Evolutionary conservation across 257 asterid genomes (phyloP).

Genomic region (Mitragyna speciosa): DNA sequence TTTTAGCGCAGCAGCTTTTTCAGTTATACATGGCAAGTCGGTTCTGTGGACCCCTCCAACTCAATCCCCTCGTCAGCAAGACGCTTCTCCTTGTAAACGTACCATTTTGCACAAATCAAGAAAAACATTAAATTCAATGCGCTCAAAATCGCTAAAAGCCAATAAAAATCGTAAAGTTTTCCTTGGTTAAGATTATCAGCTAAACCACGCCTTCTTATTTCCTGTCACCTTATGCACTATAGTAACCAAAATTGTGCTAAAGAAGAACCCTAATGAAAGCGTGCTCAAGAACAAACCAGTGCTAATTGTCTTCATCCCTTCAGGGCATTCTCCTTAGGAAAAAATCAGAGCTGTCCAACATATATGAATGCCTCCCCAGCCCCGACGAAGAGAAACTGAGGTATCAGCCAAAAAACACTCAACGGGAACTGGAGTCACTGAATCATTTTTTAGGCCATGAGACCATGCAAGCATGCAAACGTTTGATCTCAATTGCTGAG

Average conservation of each 20-base stretch:
- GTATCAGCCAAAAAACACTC: constrained; percentile 65
- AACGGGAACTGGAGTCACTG: constrained; percentile 26
- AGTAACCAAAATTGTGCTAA: constrained; percentile 63
- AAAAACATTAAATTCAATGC: constrained; percentile 48
- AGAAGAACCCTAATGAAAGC: constrained; percentile 65
- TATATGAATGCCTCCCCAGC: constrained; percentile 87
- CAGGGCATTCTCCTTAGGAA: constrained; percentile 67
- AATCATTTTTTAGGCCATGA: constrained; percentile 32
- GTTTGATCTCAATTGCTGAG: constrained; percentile 47
- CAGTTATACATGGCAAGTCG: constrained; percentile 36
- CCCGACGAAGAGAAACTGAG: constrained; percentile 73
- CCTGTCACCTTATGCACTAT: constrained; percentile 64
- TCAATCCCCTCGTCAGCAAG: constrained; percentile 58
- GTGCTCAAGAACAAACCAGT: constrained; percentile 82
- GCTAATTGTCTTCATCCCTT: constrained; percentile 91
- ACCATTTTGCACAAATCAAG: constrained; percentile 48
- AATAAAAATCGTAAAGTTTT: constrained; percentile 65
- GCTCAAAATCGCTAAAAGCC: constrained; percentile 64
- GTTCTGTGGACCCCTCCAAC: constrained; percentile 50
- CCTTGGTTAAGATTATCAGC: constrained; percentile 75
- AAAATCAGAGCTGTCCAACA: constrained; percentile 87
- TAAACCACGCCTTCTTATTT: constrained; percentile 54
- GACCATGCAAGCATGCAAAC: constrained; percentile 41
- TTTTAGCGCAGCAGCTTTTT: too few relatives aligned
- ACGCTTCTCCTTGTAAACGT: constrained; percentile 87